Conservation (phyloP, 352 stramenopile genomes). For the Phytopythium boreale region DNA sequence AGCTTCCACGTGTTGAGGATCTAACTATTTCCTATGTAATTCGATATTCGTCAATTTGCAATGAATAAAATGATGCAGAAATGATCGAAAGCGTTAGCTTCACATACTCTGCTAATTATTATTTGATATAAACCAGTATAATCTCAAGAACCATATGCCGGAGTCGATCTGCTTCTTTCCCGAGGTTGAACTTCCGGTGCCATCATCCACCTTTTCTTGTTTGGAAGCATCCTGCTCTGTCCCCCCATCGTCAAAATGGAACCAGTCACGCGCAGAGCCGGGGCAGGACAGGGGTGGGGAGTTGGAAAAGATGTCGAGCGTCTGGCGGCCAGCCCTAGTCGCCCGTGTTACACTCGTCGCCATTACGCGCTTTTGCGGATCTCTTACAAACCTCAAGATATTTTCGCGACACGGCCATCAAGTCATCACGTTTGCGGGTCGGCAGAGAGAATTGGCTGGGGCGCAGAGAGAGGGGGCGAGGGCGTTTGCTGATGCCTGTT, state of each 20-base stretch:
- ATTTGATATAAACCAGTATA: neutral
- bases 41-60: too few species aligned
- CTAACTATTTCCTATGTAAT: too few species aligned
- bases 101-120: neutral
- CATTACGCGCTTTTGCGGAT: neutral
- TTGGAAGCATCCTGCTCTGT: too few species aligned
- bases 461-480: neutral
- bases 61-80: too few species aligned
- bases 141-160: neutral
- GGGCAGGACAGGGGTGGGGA: neutral
- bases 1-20: too few species aligned
- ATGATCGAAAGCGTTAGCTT: too few species aligned
- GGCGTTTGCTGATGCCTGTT: neutral
- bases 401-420: neutral
- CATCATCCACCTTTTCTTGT: conserved; percentile 2
- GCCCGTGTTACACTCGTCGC: too few species aligned
- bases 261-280: neutral
- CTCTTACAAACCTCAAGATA: neutral
- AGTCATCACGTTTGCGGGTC: neutral
- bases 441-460: neutral
- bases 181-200: conserved; percentile 7
- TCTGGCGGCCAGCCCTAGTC: neutral
- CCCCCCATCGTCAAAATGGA: neutral
- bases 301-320: neutral
- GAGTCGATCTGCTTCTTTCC: neutral